These are phyloP conservation scores for Backusella luteola DNA, from an alignment of 192 early-diverging fungal genomes.

Conservation along the genomic window DNA sequence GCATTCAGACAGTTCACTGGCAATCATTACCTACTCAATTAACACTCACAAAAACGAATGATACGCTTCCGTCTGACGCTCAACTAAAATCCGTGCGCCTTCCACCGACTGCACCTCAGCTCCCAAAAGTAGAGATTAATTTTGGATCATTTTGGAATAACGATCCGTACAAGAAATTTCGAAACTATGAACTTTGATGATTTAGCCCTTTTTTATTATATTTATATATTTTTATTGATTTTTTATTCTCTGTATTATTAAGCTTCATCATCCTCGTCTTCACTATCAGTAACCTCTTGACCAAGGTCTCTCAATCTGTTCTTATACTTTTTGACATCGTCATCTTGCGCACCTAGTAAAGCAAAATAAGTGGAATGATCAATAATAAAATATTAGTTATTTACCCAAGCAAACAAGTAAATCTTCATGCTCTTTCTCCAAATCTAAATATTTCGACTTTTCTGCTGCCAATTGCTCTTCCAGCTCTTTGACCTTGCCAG, in stretches of 20 bases:
- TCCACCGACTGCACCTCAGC: slow-evolving; percentile 1
- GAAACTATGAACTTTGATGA: slow-evolving; percentile 19
- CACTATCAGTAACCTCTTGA: slow-evolving; percentile 36
- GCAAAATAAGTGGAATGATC: neutral
- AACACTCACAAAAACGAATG: neutral
- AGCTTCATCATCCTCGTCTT: slow-evolving; percentile 38
- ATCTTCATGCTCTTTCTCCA: slow-evolving; percentile 49
- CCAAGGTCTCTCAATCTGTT: slow-evolving; percentile 31
- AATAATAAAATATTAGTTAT: slow-evolving; percentile 44
- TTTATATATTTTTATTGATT: neutral
- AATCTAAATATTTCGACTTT: slow-evolving; percentile 31
- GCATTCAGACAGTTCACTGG: slow-evolving; percentile 30
- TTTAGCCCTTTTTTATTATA: neutral
- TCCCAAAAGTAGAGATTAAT: slow-evolving; percentile 10
- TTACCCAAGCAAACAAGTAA: slow-evolving; percentile 41
- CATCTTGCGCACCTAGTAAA: slow-evolving; percentile 40
- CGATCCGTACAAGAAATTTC: slow-evolving; percentile 23
- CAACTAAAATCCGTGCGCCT: slow-evolving; percentile 1
- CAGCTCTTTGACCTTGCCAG: slow-evolving; percentile 5
- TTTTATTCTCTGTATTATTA: slow-evolving; percentile 11
- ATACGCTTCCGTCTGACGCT: neutral
- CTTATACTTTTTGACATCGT: slow-evolving; percentile 32
- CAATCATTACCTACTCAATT: slow-evolving; percentile 25
- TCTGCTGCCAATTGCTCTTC: slow-evolving; percentile 15
- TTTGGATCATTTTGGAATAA: slow-evolving; percentile 14